Evolutionary conservation across 495 filamentous ascomycete genomes (phyloP).

Genomic region (Durotheca rogersii): DNA sequence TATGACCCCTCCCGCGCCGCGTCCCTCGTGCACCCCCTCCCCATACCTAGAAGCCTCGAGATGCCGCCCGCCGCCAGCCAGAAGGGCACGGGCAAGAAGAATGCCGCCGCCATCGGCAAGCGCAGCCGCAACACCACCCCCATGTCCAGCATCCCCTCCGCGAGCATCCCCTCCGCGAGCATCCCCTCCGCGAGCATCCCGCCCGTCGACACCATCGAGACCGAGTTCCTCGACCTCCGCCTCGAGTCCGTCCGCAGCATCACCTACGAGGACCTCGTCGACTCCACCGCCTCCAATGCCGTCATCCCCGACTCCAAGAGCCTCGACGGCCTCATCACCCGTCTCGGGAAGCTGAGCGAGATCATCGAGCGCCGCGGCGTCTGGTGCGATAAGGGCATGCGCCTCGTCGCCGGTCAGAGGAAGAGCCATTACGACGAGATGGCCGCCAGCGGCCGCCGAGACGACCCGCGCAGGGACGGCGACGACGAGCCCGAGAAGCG

Average conservation of each 20-base stretch:
- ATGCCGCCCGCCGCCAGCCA: conserved; percentile 57
- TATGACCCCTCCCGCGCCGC: too few relatives aligned
- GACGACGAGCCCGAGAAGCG: conserved; percentile 54
- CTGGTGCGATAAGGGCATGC: conserved; percentile 71
- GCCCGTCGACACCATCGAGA: conserved; percentile 59
- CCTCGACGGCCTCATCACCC: conserved; percentile 65
- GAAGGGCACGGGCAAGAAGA: conserved; percentile 78
- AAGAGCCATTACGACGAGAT: conserved; percentile 58
- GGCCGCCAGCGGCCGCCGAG: conserved; percentile 44
- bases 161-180: conserved; percentile 49
- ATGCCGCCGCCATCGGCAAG: conserved; percentile 66
- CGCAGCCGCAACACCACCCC: conserved; percentile 87
- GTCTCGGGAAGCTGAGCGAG: conserved; percentile 64
- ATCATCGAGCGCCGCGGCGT: conserved; percentile 63
- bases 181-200: conserved; percentile 50
- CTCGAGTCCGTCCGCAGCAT: conserved; percentile 53
- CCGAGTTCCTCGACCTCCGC: conserved; percentile 62
- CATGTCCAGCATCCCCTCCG: conserved; percentile 57
- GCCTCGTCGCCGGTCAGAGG: conserved; percentile 63
- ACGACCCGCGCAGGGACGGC: conserved; percentile 41
- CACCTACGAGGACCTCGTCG: conserved; percentile 72
- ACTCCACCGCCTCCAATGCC: conserved; percentile 59
- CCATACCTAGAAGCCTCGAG: too few relatives aligned
- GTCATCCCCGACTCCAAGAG: conserved; percentile 73
- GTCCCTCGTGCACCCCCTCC: too few relatives aligned